Evolutionary conservation across 495 filamentous ascomycete genomes (phyloP), one percentile per base, ranked within the genome.

Genomic region (Annulohypoxylon bovei): DNA sequence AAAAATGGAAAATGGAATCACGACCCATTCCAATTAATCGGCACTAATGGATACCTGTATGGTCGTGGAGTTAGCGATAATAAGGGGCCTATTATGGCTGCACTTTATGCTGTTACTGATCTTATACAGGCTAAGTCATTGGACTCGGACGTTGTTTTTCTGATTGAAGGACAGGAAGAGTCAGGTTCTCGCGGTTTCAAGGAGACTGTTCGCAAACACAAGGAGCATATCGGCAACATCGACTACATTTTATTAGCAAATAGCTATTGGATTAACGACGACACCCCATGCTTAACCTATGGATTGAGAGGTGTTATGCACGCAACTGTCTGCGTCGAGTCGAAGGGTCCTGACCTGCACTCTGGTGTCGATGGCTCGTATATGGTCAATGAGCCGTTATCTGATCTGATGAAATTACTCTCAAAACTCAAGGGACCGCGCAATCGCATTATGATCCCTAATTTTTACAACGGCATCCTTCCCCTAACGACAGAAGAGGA

Each of bases 111-210:
- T 0, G 94, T 94, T 0, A 92, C 93, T 0, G 95, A 98, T 66
- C 86, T 98, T 3, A 87, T 90, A 28, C 88, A 93, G 33, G 88
- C 90, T 30, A 91, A 96, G 65, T 81, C 84, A 16, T 87, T 99
- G 0, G 89, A 89, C 47, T 92, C 92, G 22, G 93, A 98, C 75
- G 89, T 99, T 25, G 84, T 95, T 23, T 99, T 99, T 71, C 79
- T 99, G 14, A 95, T 99, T 42, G 95, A 99, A 77, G 95, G 95
- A 16, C 96, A 99, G 76, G 95, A 99, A 81, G 95, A 99, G 80
- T 94, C 91, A 9, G 95, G 95, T 6, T 97, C 92, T 3, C 87
- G 93, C 22, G 93, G 95, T 0, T 98, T 99, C 77, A 88, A 90
- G 59, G 85, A 93, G 62, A 91, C 92, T 0, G 88, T 99, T 25